Evolutionary conservation across 345 rosid species (phyloP).

Genomic region (Brassica juncea): DNA sequence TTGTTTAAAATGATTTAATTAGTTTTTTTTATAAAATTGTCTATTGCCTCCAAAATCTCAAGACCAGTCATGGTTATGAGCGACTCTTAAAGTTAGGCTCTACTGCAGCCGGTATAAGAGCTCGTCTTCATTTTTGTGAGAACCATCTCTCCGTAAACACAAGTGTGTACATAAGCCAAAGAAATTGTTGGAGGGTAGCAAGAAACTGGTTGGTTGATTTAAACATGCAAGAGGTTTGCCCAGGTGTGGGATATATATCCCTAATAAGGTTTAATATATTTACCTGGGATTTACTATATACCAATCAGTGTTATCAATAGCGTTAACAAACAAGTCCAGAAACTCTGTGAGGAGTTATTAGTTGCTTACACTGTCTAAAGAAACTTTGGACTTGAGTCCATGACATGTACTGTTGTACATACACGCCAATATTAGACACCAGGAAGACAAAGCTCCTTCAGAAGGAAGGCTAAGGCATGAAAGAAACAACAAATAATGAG

Average conservation of each 20-base stretch:
- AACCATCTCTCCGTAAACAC: conserved; percentile 66
- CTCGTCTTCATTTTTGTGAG: conserved; percentile 32
- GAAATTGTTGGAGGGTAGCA: conserved; percentile 21
- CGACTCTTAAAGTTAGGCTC: not conserved
- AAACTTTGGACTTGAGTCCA: conserved; percentile 13
- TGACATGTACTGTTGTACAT: conserved; percentile 13
- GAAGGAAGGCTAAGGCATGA: conserved; percentile 17
- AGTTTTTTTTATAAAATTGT: not conserved
- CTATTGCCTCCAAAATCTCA: not conserved
- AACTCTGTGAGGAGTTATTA: not conserved
- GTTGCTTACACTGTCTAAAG: conserved; percentile 35
- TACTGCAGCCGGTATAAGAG: not conserved
- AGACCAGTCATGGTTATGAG: not conserved
- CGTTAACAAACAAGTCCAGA: not conserved
- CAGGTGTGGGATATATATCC: too few relatives aligned
- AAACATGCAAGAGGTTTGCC: conserved; percentile 15
- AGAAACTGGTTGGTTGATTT: conserved; percentile 30
- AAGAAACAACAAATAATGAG: conserved; percentile 13
- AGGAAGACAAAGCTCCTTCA: not conserved
- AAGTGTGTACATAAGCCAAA: conserved; percentile 60
- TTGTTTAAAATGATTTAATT: not conserved
- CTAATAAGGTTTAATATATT: not conserved
- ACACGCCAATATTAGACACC: conserved; percentile 25
- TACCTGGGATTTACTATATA: not conserved
- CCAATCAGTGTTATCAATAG: not conserved